A percentile compares a stretch with the other conserved stretches of the same genome.
These are phyloP conservation scores for Dimargaris xerosporica DNA, from an alignment of 192 early-diverging fungal species.

Conservation along the genomic window DNA sequence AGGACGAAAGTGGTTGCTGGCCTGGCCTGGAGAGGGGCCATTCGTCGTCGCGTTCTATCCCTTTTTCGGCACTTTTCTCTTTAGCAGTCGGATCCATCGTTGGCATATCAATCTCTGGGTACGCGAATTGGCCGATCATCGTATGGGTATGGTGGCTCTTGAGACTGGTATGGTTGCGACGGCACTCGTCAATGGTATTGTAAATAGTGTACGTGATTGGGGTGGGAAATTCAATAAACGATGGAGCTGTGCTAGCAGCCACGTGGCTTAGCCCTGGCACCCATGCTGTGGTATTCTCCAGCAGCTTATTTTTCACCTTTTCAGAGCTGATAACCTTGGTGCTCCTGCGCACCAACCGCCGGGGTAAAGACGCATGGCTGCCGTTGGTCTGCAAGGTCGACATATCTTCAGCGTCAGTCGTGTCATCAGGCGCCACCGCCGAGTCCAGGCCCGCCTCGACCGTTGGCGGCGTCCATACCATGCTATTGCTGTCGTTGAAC, in stretches of 20 bases:
- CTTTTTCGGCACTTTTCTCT: neutral
- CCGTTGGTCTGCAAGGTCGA: neutral
- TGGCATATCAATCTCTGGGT: neutral
- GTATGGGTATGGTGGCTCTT: neutral
- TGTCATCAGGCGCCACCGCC: neutral
- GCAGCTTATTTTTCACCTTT: too few relatives aligned
- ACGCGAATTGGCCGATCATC: neutral
- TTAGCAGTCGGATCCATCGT: too few relatives aligned
- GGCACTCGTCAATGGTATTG: constrained; percentile 4
- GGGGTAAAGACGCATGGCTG: neutral
- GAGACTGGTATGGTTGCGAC: neutral
- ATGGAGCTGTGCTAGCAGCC: neutral
- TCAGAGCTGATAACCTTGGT: too few relatives aligned
- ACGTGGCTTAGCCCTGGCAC: too few relatives aligned
- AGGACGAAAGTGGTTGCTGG: neutral
- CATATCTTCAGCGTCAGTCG: too few relatives aligned
- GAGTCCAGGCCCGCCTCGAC: neutral
- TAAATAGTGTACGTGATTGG: constrained; percentile 10
- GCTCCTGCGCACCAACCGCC: too few relatives aligned
- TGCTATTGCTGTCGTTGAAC: neutral
- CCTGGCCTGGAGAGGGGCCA: neutral
- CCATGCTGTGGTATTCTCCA: too few relatives aligned
- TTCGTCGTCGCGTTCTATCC: neutral
- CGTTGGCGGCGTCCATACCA: too few relatives aligned
- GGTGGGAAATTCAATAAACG: constrained; percentile 10